These are phyloP conservation scores for Petunia axillaris DNA, from an alignment of 257 asterid genomes.

Conservation along the genomic window DNA sequence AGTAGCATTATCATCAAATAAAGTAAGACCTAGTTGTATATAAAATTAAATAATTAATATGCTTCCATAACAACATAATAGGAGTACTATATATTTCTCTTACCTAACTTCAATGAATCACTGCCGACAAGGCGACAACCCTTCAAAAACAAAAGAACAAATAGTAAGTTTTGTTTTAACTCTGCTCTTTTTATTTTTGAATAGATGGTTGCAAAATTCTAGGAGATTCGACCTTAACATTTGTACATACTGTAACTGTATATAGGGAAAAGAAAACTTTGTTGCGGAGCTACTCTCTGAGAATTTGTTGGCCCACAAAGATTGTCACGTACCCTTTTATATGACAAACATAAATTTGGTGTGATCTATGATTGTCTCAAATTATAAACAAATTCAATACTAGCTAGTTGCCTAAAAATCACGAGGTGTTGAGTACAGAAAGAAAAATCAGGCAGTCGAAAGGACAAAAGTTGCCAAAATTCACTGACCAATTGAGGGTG, in stretches of 20 bases:
- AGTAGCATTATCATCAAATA: no score
- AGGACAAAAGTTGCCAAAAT: neutral
- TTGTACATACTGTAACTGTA: neutral
- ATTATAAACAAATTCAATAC: neutral
- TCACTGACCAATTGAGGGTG: neutral
- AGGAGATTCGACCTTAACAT: neutral
- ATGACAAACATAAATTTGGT: neutral
- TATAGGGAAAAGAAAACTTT: neutral
- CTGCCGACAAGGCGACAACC: neutral
- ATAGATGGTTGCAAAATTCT: neutral
- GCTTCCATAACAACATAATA: no score
- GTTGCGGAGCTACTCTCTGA: neutral
- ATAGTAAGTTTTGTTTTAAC: neutral
- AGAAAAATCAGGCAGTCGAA: neutral
- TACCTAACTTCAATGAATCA: neutral
- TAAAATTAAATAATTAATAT: no score
- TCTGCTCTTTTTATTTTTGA: neutral
- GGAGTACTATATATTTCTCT: no score
- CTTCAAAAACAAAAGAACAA: neutral
- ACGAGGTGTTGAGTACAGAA: neutral
- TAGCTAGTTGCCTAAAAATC: neutral
- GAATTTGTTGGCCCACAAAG: neutral
- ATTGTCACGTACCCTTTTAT: neutral
- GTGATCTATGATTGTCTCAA: neutral
- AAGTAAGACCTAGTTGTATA: no score